Evolutionary conservation across 345 rosid genomes (phyloP).

Genomic region (Rhodomyrtus tomentosa): DNA sequence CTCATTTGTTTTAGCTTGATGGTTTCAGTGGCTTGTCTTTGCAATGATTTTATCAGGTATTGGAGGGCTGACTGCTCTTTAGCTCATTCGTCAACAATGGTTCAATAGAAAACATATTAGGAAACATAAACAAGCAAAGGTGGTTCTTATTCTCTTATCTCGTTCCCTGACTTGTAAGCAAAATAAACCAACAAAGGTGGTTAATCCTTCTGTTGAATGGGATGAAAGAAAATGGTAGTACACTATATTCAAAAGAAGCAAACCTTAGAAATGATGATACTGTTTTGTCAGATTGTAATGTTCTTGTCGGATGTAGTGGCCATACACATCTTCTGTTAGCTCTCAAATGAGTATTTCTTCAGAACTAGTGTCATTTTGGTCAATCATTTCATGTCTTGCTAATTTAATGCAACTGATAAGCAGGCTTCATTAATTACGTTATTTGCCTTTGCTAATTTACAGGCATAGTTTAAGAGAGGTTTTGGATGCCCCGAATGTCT

Average conservation of each 20-base stretch:
- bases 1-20: neutral
- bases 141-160: neutral
- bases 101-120: constrained; percentile 63
- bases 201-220: too few relatives aligned
- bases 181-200: neutral
- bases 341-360: neutral
- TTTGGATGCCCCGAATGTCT: constrained; percentile 74
- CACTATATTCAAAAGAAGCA: neutral
- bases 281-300: neutral
- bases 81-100: constrained; percentile 90
- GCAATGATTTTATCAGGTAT: constrained; percentile 33
- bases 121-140: constrained; percentile 83
- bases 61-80: constrained; percentile 77
- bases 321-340: neutral
- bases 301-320: neutral
- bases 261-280: neutral
- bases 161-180: neutral
- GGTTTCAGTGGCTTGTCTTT: neutral
- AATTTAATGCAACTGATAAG: neutral
- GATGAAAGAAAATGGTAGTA: neutral
- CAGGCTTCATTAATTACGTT: neutral
- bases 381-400: neutral
- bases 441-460: neutral
- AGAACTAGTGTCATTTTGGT: neutral
- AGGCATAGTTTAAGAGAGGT: constrained; percentile 94